Conservation (phyloP, 2,329 filamentous ascomycete genomes). For the Eurotiales sp. region DNA sequence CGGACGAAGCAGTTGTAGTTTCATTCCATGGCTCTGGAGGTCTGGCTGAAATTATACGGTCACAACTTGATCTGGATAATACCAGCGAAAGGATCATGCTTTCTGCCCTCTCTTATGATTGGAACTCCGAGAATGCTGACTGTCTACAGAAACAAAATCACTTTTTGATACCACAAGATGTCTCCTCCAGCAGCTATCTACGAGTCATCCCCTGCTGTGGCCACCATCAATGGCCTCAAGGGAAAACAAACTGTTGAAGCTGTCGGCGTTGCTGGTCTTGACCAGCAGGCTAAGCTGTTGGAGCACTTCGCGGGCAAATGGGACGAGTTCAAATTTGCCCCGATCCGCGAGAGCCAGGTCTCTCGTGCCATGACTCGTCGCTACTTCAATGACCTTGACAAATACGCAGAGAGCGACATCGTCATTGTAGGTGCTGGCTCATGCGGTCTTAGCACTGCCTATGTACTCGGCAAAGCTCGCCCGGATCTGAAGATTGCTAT, state of each 20-base stretch:
- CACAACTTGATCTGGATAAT: conserved; percentile 98
- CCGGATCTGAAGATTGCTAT: conserved; percentile 91
- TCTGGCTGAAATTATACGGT: conserved; percentile 78
- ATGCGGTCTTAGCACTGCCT: conserved; percentile 80
- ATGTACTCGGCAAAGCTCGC: conserved; percentile 75
- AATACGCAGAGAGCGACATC: conserved; percentile 86
- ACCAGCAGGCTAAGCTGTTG: conserved; percentile 52
- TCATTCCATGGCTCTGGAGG: conserved; percentile 19
- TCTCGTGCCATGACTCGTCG: conserved; percentile 89
- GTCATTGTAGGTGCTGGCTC: conserved; percentile 90
- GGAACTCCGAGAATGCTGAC: conserved; percentile 33
- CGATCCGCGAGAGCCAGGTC: conserved; percentile 88
- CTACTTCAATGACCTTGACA: conserved; percentile 87
- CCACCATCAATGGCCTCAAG: conserved; percentile 31
- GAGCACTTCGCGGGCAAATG: conserved; percentile 70
- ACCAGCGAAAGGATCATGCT: conserved; percentile 99
- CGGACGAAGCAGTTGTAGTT: conserved; percentile 14
- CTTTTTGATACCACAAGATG: conserved; percentile 51
- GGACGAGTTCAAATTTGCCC: conserved; percentile 76
- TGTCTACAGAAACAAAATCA: conserved; percentile 31
- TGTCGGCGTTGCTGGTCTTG: conserved; percentile 34
- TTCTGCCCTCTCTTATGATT: conserved; percentile 47
- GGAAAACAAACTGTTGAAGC: conserved; percentile 46
- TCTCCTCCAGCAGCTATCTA: conserved; percentile 71
- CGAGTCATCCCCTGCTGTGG: conserved; percentile 40